Base-by-base conservation (phyloP, 257 asterid genomes). In the Solanum pennellii region DNA sequence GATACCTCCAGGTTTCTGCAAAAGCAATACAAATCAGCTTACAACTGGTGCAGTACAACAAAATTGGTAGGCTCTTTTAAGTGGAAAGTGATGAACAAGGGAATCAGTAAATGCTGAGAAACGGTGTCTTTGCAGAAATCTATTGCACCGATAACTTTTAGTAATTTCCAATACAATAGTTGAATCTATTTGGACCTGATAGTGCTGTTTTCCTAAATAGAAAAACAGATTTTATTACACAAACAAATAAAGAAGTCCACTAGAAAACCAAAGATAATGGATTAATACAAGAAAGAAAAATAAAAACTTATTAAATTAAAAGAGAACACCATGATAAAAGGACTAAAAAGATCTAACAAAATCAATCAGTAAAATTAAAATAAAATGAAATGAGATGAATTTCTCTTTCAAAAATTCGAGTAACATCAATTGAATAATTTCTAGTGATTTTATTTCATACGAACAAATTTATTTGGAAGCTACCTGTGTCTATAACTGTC, bases 1-100 rank as follows among this genome's bases (percentile, higher is more conserved):
- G 79, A 97, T 94, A 73, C 99, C 99, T 89, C 99, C 99, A 88
- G 99, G 99, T 92, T 97, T 97, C 99, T 97, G 99, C 90, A 88
- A 88, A 44, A 42, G 52, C 68, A 86, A 41, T 73, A 73, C 56
- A 86, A 86, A 86, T 62, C 25, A 60, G 74, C 33, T 73, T 73
- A 33, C 49, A 31, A 86, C 74, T 31, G 72, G 72, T 47, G 68
- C 14, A 71, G 37, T 72, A 68, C 41, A 42, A 71, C 35, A 85
- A 42, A 79, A 47, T 23, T 20, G 27, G 84, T 47, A 45, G 42
- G 68, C 66, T 45, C 27, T 47, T 79, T 79, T 45, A 31, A 18
- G 85, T 49, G 31, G 69, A 82, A 47, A 80, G 7, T 49, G 69
- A 82, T 82, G 85, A 47, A 31, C 69, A 18, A 31, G 71, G 68